Evolutionary conservation across 2,329 filamentous ascomycete species (phyloP).

Genomic region (Akanthomyces lecanii): DNA sequence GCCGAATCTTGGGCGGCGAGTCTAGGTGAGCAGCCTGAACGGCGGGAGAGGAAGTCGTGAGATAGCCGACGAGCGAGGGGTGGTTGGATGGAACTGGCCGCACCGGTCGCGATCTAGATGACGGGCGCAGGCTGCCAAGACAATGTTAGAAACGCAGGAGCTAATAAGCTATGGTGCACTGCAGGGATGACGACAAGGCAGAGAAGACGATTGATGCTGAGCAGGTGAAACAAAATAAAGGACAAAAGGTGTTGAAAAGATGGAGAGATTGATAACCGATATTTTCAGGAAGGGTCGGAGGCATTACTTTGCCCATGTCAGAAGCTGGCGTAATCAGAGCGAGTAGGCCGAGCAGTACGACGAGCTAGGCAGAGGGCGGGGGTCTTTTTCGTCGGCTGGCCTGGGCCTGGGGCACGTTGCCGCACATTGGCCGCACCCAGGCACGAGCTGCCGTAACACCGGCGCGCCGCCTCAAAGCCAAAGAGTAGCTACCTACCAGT

Average conservation of each 20-base stretch:
- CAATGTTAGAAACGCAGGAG: conserved; percentile 16
- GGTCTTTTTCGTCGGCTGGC: background rate
- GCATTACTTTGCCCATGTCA: conserved; percentile 1
- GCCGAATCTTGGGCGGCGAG: conserved; percentile 21
- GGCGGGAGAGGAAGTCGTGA: conserved; percentile 65
- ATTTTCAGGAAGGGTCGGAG: background rate
- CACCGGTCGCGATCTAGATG: conserved; percentile 16
- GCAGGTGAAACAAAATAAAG: background rate
- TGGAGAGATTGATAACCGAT: conserved; percentile 18
- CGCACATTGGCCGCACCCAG: background rate
- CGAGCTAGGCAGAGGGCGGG: conserved; percentile 3
- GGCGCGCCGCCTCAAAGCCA: background rate
- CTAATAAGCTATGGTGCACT: conserved; percentile 12
- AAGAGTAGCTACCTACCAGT: background rate
- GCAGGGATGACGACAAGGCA: background rate
- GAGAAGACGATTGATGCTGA: background rate
- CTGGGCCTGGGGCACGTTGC: background rate
- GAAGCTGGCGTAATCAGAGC: conserved; percentile 13
- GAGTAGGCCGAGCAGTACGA: background rate
- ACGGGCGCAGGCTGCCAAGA: conserved; percentile 15
- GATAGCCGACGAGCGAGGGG: conserved; percentile 62
- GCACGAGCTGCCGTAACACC: background rate
- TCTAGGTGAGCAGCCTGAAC: conserved; percentile 53
- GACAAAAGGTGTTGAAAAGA: conserved; percentile 20
- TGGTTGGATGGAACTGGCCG: conserved; percentile 52